Evolutionary conservation across 2,329 filamentous ascomycete genomes (phyloP).

Genomic region (Exophiala viscosa): DNA sequence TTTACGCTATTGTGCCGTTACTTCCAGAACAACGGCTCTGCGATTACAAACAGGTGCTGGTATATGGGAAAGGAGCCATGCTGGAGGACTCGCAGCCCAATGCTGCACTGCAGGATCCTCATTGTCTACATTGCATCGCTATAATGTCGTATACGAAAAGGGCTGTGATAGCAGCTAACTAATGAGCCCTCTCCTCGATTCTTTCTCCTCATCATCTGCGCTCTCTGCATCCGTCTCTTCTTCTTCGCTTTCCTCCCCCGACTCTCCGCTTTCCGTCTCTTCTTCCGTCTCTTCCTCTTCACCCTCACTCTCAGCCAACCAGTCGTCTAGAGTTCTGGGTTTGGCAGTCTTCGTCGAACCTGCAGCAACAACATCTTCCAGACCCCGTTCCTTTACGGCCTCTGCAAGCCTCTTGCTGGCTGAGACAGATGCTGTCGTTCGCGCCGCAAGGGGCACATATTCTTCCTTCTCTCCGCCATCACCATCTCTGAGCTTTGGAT

Average conservation of each 20-base stretch:
- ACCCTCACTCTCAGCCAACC: constrained; percentile 71
- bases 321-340: constrained; percentile 85
- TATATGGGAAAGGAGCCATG: too few species aligned
- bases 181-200: not conserved
- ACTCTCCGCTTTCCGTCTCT: constrained; percentile 40
- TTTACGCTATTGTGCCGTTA: too few species aligned
- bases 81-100: too few species aligned
- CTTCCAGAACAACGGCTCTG: too few species aligned
- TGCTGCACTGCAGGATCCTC: too few species aligned
- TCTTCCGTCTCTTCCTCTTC: constrained; percentile 56
- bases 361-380: constrained; percentile 29
- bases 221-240: constrained; percentile 14
- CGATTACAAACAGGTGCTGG: too few species aligned
- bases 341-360: constrained; percentile 38
- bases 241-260: not conserved
- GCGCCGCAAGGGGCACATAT: constrained; percentile 32
- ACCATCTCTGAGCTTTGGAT: constrained; percentile 66
- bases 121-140: too few species aligned
- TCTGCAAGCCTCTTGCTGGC: constrained; percentile 44
- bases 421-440: constrained; percentile 31
- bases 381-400: constrained; percentile 42
- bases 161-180: too few species aligned
- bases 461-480: constrained; percentile 30
- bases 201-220: constrained; percentile 16
- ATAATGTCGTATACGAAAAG: too few species aligned